These are phyloP conservation scores for Hanseniaspora guilliermondii DNA, from an alignment of 805 yeast genomes.

Conservation along the genomic window DNA sequence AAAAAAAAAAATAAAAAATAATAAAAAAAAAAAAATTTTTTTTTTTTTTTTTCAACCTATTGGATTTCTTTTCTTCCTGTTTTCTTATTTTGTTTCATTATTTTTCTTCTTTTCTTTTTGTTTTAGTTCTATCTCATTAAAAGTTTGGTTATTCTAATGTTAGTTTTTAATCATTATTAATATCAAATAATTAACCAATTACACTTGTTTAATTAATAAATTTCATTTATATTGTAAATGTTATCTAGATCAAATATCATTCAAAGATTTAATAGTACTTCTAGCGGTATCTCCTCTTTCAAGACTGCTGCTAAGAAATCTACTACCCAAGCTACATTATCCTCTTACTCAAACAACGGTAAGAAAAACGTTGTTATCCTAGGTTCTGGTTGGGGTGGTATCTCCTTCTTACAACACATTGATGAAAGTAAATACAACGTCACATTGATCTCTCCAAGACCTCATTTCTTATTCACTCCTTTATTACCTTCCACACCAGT, in stretches of 20 bases:
- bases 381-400: slow-evolving; percentile 94
- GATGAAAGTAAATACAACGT: slow-evolving; percentile 84
- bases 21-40: no score
- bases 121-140: no score
- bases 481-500: slow-evolving; percentile 86
- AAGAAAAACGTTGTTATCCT: slow-evolving; percentile 45
- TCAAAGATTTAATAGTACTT: slow-evolving; percentile 8
- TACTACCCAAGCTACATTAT: slow-evolving; percentile 10
- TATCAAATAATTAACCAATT: no score
- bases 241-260: slow-evolving; percentile 8
- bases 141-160: no score
- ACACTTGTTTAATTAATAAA: no score
- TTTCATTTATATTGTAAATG: no score
- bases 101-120: no score
- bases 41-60: no score
- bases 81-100: no score
- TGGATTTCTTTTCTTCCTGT: no score
- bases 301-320: slow-evolving; percentile 12
- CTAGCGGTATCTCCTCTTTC: slow-evolving; percentile 12
- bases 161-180: no score
- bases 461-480: slow-evolving; percentile 88
- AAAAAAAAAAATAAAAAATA: no score
- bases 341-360: slow-evolving; percentile 20
- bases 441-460: slow-evolving; percentile 80
- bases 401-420: slow-evolving; percentile 68